Base-by-base conservation (phyloP, 352 stramenopile genomes). In the Phytophthora nicotianae region DNA sequence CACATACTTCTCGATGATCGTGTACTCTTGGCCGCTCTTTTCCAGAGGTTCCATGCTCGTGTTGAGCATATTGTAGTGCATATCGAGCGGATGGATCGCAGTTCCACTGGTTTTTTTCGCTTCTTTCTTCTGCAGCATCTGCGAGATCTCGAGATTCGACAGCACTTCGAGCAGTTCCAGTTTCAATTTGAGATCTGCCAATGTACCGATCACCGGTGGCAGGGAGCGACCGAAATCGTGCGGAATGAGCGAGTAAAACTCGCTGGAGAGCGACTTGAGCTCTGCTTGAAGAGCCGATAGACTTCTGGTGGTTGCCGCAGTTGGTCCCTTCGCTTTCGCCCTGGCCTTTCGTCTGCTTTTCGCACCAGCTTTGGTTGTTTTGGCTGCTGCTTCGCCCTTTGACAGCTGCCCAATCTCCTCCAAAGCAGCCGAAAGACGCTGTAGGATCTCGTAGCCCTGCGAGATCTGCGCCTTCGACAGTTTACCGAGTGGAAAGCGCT, bases 171-270 rank as follows among this genome's bases (percentile, higher is more conserved):
- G 74, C 51, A 90, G 43, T 16, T 85, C 77, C 0, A 90, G 60
- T 42, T 90, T 90, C 45, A 74, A 35, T 46, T 87, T 85, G 17
- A 91, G 53, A 38, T 83, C 77, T 11, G 69, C 69, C 51, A 87
- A 75, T n/a, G 68, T 78, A 2, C 60, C 62, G 50, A 91, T 87
- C 17, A 79, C 50, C 0, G 79, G 80, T 1, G 83, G 80, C 32
- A 88, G 21, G 5, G 65, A 64, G 6, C 76, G 76, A n/a, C 75
- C 80, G 58, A 90, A 90, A 16, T 88, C 72, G 38, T 91, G 80
- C 37, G 83, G 83, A 32, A 91, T 88, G 8, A 88, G 63, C 50
- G 80, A 79, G 65, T 91, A 91, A 45, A 91, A 90, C 23, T 84
- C 74, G 40, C 71, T 88, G 10, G 79, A 84, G 8, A 89, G 73